Conservation (phyloP, 73 alveolate species). For the Paramecium tetraurelia region DNA sequence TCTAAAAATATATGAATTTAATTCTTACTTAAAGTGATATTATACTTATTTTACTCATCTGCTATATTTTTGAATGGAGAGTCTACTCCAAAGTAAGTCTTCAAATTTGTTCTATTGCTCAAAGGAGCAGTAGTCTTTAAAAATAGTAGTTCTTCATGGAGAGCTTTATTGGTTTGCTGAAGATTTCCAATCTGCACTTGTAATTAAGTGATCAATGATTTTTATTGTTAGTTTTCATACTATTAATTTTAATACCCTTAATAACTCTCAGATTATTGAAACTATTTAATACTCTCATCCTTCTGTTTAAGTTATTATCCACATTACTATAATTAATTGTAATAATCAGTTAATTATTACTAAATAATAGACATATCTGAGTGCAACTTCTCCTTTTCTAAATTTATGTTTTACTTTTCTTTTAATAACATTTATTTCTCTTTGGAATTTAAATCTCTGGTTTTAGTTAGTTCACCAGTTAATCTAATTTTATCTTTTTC, state of each 20-base stretch:
- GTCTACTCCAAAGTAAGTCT: neutral
- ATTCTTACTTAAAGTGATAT: neutral
- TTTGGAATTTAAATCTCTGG: neutral
- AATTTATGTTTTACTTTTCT: neutral
- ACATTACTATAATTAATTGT: neutral
- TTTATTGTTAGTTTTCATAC: neutral
- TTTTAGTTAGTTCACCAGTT: neutral
- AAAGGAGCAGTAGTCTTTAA: neutral
- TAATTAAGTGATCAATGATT: neutral
- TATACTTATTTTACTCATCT: neutral
- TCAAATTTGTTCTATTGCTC: neutral
- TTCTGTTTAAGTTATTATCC: neutral
- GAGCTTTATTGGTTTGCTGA: neutral
- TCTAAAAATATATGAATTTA: neutral
- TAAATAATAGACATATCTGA: neutral
- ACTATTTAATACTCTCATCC: conserved; percentile 2
- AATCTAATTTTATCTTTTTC: neutral
- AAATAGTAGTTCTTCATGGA: neutral
- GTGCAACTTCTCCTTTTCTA: conserved; percentile 12
- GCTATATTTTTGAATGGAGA: conserved; percentile 7
- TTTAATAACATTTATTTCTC: neutral
- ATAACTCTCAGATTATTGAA: neutral
- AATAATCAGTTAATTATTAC: neutral
- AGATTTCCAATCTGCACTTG: neutral
- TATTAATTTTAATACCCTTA: neutral